Conservation (phyloP, 306 rosid species). For the Malus orientalis region DNA sequence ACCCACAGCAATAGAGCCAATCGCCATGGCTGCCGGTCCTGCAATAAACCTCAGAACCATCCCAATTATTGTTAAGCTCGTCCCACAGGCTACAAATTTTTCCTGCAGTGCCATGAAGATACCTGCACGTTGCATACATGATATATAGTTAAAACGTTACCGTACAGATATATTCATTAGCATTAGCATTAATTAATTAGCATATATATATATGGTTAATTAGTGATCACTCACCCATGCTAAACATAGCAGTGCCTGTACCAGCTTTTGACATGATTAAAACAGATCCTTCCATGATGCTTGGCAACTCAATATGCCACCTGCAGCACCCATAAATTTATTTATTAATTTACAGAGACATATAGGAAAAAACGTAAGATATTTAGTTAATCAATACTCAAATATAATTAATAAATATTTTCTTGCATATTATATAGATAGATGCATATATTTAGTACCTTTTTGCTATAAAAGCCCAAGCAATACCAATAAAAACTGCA, state of each 20-base stretch:
- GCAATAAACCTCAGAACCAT: conserved; percentile 83
- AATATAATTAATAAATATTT: too few relatives aligned
- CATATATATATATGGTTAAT: background rate
- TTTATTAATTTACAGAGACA: background rate
- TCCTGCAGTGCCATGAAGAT: conserved; percentile 92
- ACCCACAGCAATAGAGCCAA: conserved; percentile 66
- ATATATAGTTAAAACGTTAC: background rate
- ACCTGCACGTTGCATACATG: conserved; percentile 38
- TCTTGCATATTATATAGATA: background rate
- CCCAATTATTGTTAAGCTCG: conserved; percentile 40
- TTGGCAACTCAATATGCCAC: conserved; percentile 75
- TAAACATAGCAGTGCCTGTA: conserved; percentile 90
- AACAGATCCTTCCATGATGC: conserved; percentile 69
- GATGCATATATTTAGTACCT: conserved; percentile 31
- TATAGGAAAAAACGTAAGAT: too few relatives aligned
- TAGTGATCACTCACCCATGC: conserved; percentile 60
- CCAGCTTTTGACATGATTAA: conserved; percentile 85
- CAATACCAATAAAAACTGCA: conserved; percentile 64
- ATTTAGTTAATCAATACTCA: background rate
- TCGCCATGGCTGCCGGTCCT: conserved; percentile 92
- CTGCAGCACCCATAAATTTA: conserved; percentile 15
- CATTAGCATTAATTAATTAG: background rate
- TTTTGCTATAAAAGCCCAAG: conserved; percentile 75
- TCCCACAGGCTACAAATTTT: conserved; percentile 67
- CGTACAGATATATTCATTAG: background rate